These are phyloP conservation scores for Cephaloascus albidus DNA, from an alignment of 805 yeast genomes.

Conservation along the genomic window DNA sequence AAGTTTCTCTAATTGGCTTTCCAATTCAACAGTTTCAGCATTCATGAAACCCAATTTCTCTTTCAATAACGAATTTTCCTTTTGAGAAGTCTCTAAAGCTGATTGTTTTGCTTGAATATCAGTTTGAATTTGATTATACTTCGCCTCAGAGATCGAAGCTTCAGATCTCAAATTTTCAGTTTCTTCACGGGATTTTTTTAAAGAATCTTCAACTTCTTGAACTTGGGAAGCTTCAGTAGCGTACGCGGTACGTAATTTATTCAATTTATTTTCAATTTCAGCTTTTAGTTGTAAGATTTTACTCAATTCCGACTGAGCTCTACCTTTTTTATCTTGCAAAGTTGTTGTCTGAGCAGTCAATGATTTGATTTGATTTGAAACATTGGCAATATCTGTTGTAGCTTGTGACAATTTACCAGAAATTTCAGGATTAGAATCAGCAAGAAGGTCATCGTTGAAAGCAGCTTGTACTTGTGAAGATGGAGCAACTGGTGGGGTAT, in stretches of 20 bases:
- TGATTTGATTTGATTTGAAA: constrained; percentile 77
- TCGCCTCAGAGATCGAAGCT: constrained; percentile 70
- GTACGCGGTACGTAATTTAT: constrained; percentile 57
- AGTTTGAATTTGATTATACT: constrained; percentile 57
- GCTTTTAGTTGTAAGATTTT: constrained; percentile 56
- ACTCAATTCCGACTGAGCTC: constrained; percentile 73
- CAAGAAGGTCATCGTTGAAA: constrained; percentile 38
- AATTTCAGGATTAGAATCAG: constrained; percentile 43
- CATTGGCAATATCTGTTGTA: constrained; percentile 77
- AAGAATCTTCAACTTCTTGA: constrained; percentile 55
- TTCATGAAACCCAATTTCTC: constrained; percentile 61
- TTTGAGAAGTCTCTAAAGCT: constrained; percentile 58
- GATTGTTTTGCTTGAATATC: constrained; percentile 53
- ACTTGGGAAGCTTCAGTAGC: constrained; percentile 74
- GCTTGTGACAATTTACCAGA: constrained; percentile 68
- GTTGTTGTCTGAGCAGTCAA: constrained; percentile 66
- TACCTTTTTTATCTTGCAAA: constrained; percentile 58
- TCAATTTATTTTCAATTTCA: constrained; percentile 66
- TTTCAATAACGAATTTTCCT: constrained; percentile 53
- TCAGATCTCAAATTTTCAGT: constrained; percentile 64
- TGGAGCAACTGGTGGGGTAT: background rate
- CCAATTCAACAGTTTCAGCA: constrained; percentile 54
- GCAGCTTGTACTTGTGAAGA: constrained; percentile 2
- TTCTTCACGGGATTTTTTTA: constrained; percentile 54
- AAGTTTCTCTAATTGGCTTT: constrained; percentile 42